Conservation (phyloP, 139 green algal genomes). For the Tetradesmus lagerheimii region DNA sequence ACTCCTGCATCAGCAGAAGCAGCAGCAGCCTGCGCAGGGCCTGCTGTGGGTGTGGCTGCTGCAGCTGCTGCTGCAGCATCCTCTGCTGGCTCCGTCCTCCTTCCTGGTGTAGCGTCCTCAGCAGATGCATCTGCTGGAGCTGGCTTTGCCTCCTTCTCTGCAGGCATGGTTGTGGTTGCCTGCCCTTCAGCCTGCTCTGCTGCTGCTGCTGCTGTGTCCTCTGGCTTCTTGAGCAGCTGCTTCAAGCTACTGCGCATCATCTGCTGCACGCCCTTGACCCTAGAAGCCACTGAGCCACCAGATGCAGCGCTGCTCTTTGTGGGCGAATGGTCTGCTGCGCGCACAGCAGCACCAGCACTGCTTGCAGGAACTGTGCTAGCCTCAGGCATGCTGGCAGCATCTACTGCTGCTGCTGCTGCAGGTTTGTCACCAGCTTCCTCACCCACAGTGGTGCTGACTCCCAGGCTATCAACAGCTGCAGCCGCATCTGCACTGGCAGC, state of each 20-base stretch:
- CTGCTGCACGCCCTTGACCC: neutral
- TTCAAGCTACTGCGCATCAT: neutral
- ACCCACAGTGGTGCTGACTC: neutral
- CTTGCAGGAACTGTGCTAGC: neutral
- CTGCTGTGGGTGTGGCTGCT: neutral
- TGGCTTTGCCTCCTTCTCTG: neutral
- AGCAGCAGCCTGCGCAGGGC: neutral
- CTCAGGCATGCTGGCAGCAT: neutral
- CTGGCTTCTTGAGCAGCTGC: neutral
- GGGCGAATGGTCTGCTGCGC: neutral
- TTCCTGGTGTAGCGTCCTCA: no score
- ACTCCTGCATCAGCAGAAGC: no score
- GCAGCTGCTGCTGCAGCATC: neutral
- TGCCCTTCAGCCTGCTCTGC: neutral
- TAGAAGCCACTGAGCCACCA: neutral
- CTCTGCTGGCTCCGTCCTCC: neutral
- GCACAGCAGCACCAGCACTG: neutral
- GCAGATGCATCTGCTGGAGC: neutral
- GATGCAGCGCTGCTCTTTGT: neutral
- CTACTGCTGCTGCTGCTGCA: neutral
- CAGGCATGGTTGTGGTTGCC: neutral
- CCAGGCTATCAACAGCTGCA: neutral
- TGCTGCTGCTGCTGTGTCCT: neutral
- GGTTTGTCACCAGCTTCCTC: neutral
- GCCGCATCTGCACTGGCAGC: neutral